These are phyloP conservation scores for Teunomyces lycoperdinae DNA, from an alignment of 805 yeast genomes.

Conservation along the genomic window DNA sequence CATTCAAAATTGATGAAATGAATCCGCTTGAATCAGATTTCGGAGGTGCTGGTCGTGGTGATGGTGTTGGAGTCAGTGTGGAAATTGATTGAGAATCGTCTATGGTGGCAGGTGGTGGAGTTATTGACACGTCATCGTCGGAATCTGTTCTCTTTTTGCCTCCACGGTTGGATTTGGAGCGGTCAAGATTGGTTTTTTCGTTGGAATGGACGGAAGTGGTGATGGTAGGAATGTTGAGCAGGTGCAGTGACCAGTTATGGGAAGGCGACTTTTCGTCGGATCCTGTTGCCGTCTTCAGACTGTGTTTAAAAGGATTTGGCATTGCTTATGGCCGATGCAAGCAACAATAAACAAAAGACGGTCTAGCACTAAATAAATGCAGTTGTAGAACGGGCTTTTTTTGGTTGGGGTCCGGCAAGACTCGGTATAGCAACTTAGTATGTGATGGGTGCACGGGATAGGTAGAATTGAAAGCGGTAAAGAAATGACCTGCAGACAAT, in stretches of 20 bases:
- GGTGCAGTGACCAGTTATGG: not conserved
- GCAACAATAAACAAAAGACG: not conserved
- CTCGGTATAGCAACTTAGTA: not conserved
- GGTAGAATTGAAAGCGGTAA: not conserved
- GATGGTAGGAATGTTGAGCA: not conserved
- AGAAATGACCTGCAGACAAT: not conserved
- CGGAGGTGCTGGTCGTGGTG: constrained; percentile 3
- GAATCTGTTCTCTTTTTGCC: not conserved
- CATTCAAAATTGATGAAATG: constrained; percentile 42
- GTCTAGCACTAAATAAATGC: not conserved
- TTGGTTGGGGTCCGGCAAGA: not conserved
- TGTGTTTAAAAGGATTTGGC: constrained; percentile 3
- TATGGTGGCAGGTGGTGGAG: not conserved
- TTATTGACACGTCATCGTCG: not conserved
- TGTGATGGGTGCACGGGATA: not conserved
- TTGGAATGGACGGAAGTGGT: not conserved
- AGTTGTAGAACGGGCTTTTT: not conserved
- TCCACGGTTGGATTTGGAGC: not conserved
- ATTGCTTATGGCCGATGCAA: not conserved
- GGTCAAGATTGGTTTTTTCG: not conserved
- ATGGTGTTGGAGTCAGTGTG: not conserved
- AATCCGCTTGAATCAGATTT: constrained; percentile 29
- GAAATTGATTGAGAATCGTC: not conserved
- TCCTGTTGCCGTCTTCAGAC: constrained; percentile 1
- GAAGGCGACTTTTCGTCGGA: not conserved